Percentiles rank a stretch among this genome's conserved stretches.
Conservation (phyloP, 495 filamentous ascomycete species). For the Collariella sp. region DNA sequence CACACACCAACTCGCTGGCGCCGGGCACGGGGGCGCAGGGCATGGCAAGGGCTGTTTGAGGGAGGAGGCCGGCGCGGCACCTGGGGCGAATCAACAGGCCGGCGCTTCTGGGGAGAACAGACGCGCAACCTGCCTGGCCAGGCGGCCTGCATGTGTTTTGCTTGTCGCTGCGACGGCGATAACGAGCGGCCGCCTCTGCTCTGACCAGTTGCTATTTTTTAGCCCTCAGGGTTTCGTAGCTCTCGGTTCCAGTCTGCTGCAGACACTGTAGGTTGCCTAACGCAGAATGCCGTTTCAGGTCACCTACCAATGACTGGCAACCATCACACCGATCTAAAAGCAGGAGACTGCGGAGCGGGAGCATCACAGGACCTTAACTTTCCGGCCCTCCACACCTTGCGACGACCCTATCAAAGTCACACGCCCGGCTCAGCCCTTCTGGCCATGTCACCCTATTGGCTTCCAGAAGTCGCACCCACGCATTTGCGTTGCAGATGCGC, state of each 20-base stretch:
- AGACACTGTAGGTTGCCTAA: conserved; percentile 9
- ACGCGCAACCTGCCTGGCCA: neutral
- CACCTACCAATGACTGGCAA: conserved; percentile 8
- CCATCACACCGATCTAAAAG: neutral
- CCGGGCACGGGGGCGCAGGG: neutral
- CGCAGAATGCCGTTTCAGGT: conserved; percentile 8
- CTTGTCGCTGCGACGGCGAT: neutral
- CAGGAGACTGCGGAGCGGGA: neutral
- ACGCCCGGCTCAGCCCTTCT: conserved; percentile 12
- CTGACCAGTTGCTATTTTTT: conserved; percentile 7
- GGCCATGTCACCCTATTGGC: neutral
- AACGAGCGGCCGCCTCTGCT: neutral
- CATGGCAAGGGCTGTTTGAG: neutral
- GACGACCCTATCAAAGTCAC: conserved; percentile 11
- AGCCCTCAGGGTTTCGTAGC: neutral
- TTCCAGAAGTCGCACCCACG: neutral
- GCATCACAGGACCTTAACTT: conserved; percentile 12
- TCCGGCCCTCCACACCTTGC: conserved; percentile 7
- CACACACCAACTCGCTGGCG: neutral
- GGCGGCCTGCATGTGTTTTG: neutral
- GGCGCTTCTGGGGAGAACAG: neutral
- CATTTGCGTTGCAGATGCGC: neutral
- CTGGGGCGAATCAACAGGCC: neutral
- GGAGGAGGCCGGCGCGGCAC: neutral
- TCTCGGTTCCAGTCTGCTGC: conserved; percentile 16